Base-by-base conservation (phyloP, 176 grass and related monocot species). In the Zizania latifolia region DNA sequence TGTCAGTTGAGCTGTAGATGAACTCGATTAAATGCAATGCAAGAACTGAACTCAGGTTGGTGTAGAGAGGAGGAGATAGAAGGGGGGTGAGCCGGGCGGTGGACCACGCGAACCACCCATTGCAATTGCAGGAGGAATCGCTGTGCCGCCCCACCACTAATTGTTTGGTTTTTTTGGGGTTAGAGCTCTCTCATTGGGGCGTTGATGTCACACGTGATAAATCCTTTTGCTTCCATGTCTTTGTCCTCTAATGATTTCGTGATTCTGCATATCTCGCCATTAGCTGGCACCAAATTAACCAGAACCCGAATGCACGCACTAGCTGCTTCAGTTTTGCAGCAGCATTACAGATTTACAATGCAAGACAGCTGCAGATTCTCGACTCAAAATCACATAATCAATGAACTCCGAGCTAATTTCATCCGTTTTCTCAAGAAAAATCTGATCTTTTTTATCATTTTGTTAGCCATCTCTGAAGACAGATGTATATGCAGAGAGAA, bases 131-230 rank as follows among this genome's bases (percentile, higher is more conserved):
- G 41, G 58, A 28, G 27, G 8, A 8, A 33, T 37, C 31, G 16
- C 16, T n/a, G 8, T 12, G 3, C 27, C 27, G 19, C 37, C 85
- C 85, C 85, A 74, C 85, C 81, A 84, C 86, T 76, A 76, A 79
- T 43, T 73, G 59, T 83, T 83, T 53, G 48, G n/a, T n/a, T n/a
- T 53, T 53, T 10, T 53, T 53, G 22, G 22, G 48, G 4, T 54
- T 37, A 6, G 54, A 33, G 33, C 39, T 78, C 65, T 81, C 62
- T 77, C 80, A 83, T 74, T 43, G 58, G 35, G 54, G 70, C 15
- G 61, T 83, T 69, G 69, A 79, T 88, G 86, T 64, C 86, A 80
- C 81, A 88, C 70, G 86, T 84, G 86, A 88, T 84, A 75, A 88
- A 88, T 88, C 86, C 28, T 26, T 69, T 76, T 65, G 62, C 84